Percentiles rank a stretch among this genome's conserved stretches.
Evolutionary conservation across 768 basidiomycete genomes (phyloP).

Genomic region (Termitomyces sp.): DNA sequence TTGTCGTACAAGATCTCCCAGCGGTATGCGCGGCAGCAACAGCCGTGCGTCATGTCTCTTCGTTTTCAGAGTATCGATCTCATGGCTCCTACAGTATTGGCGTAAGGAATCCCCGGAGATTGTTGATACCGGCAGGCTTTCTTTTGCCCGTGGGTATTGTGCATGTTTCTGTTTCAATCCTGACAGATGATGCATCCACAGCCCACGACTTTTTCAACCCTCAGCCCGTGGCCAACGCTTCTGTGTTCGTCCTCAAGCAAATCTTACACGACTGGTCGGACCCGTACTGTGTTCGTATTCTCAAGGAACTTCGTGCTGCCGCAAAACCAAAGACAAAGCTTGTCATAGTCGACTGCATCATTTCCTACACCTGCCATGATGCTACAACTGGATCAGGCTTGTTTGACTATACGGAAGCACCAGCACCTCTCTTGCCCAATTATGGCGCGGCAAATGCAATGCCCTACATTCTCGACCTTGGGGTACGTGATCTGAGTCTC

Average conservation of each 20-base stretch:
- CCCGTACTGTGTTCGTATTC: conserved; percentile 18
- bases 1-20: conserved; percentile 21
- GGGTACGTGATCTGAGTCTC: not conserved
- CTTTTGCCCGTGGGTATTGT: conserved; percentile 1
- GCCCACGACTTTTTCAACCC: conserved; percentile 31
- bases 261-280: conserved; percentile 38
- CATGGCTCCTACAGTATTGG: conserved; percentile 4
- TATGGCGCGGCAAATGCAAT: conserved; percentile 2
- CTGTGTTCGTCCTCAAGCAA: conserved; percentile 29
- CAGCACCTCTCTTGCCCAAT: conserved; percentile 3
- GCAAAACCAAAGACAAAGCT: conserved; percentile 28
- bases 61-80: not conserved
- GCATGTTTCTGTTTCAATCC: not conserved
- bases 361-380: conserved; percentile 24
- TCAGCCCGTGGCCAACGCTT: conserved; percentile 28
- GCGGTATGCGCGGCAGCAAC: conserved; percentile 12
- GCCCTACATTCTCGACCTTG: not conserved
- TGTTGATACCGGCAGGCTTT: conserved; percentile 1
- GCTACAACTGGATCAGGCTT: not conserved
- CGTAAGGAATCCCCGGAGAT: conserved; percentile 1
- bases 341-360: conserved; percentile 30
- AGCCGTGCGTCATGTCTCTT: too few relatives aligned
- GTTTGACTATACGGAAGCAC: not conserved
- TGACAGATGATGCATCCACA: not conserved
- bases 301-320: conserved; percentile 26